A percentile compares a stretch with the other conserved stretches of the same genome.
phyloP scores from a whole-genome alignment of 805 yeast genomes.

The Lipomyces oligophaga region DNA sequence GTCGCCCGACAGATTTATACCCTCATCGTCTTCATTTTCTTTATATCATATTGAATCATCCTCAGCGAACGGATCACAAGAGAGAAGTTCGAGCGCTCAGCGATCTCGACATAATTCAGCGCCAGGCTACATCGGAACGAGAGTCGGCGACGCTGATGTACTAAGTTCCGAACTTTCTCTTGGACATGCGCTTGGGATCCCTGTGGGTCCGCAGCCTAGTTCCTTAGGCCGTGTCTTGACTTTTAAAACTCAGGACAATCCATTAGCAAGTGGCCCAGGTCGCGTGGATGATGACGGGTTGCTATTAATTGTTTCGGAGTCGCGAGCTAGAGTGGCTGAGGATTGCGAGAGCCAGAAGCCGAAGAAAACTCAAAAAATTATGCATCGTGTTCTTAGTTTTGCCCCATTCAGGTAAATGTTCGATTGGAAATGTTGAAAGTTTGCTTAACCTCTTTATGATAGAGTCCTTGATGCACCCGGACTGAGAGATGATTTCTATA shows the following conservation, averaged over 20 bases:
- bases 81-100: not conserved
- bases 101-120: slow-evolving; percentile 1
- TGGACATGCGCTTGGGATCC: slow-evolving; percentile 11
- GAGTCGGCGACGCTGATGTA: not conserved
- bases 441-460: slow-evolving; percentile 34
- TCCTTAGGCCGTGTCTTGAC: not conserved
- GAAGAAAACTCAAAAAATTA: not conserved
- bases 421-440: not conserved
- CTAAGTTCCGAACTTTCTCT: slow-evolving; percentile 4
- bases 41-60: slow-evolving; percentile 22
- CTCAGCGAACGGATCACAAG: slow-evolving; percentile 7
- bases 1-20: slow-evolving; percentile 28
- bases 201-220: not conserved
- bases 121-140: not conserved
- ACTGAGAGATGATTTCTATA: slow-evolving; percentile 70
- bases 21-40: slow-evolving; percentile 20
- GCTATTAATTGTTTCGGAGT: slow-evolving; percentile 16
- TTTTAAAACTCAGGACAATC: not conserved
- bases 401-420: slow-evolving; percentile 19
- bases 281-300: slow-evolving; percentile 3
- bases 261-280: not conserved
- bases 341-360: not conserved
- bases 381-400: slow-evolving; percentile 12
- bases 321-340: slow-evolving; percentile 11
- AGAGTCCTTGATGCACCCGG: slow-evolving; percentile 66